phyloP scores from a whole-genome alignment of 495 filamentous ascomycete species.

The Talaromyces trachyspermus region DNA sequence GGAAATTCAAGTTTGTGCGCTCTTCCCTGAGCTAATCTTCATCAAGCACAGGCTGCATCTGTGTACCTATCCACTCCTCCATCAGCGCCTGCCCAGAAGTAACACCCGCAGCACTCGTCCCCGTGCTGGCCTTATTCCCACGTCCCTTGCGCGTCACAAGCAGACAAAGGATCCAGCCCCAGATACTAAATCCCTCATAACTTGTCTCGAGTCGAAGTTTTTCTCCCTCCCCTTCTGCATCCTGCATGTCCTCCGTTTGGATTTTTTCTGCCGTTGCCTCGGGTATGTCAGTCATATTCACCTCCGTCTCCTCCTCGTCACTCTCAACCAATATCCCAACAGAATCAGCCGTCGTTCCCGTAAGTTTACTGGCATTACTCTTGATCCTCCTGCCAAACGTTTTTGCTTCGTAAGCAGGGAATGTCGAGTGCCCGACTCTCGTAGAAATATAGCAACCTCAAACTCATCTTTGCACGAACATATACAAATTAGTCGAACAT shows the following conservation, averaged over 20 bases:
- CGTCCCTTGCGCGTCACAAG: constrained; percentile 69
- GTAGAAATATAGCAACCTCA: constrained; percentile 89
- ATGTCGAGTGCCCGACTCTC: constrained; percentile 79
- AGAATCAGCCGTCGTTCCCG: constrained; percentile 36
- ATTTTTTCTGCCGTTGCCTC: constrained; percentile 3
- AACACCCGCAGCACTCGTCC: constrained; percentile 21
- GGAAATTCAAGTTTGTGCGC: no score
- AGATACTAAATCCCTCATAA: constrained; percentile 93
- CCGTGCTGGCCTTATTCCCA: constrained; percentile 18
- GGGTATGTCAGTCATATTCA: constrained; percentile 33
- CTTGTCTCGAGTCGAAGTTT: constrained; percentile 75
- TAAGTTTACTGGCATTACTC: constrained; percentile 40
- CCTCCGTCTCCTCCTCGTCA: constrained; percentile 24
- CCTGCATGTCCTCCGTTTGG: constrained; percentile 7
- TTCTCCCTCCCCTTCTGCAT: constrained; percentile 63
- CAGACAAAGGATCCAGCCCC: constrained; percentile 82
- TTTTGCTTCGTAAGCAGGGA: constrained; percentile 76
- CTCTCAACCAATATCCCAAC: constrained; percentile 36
- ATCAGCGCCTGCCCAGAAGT: constrained; percentile 65
- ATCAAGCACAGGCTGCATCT: constrained; percentile 38
- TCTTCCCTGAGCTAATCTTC: no score
- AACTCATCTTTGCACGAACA: constrained; percentile 65
- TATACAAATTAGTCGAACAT: constrained; percentile 6
- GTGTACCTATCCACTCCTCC: constrained; percentile 88
- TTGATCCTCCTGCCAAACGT: constrained; percentile 50